phyloP scores from a whole-genome alignment of 208 protist species.

The Leishmania arabica region DNA sequence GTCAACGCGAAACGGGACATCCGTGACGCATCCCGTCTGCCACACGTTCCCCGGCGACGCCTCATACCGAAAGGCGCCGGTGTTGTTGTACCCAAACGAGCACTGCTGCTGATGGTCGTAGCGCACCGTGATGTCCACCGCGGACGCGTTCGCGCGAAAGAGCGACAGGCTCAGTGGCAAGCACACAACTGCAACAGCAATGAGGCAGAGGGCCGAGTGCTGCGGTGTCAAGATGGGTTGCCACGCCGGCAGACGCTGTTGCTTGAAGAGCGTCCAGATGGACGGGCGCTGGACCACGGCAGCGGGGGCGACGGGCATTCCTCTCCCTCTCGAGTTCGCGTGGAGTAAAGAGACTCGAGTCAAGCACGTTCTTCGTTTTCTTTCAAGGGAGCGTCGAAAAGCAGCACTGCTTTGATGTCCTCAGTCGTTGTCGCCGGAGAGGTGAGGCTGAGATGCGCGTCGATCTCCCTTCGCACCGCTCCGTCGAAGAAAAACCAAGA shows the following conservation, averaged over 20 bases:
- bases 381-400: neutral
- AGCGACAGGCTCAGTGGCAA: constrained; percentile 92
- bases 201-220: constrained; percentile 90
- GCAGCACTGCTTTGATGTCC: neutral
- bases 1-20: constrained; percentile 58
- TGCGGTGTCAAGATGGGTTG: constrained; percentile 96
- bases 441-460: neutral
- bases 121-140: constrained; percentile 65
- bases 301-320: neutral
- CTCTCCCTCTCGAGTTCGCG: neutral
- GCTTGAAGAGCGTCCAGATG: constrained; percentile 66
- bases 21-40: constrained; percentile 60
- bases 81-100: constrained; percentile 35
- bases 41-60: constrained; percentile 11
- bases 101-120: constrained; percentile 77
- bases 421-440: neutral
- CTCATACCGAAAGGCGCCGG: constrained; percentile 47
- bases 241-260: constrained; percentile 97
- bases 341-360: neutral
- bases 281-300: constrained; percentile 14
- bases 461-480: neutral
- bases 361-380: neutral
- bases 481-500: neutral
- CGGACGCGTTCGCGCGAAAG: constrained; percentile 61
- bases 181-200: constrained; percentile 92